Evolutionary conservation across 106 monocot species (phyloP).

Genomic region (Phalaenopsis equestris): DNA sequence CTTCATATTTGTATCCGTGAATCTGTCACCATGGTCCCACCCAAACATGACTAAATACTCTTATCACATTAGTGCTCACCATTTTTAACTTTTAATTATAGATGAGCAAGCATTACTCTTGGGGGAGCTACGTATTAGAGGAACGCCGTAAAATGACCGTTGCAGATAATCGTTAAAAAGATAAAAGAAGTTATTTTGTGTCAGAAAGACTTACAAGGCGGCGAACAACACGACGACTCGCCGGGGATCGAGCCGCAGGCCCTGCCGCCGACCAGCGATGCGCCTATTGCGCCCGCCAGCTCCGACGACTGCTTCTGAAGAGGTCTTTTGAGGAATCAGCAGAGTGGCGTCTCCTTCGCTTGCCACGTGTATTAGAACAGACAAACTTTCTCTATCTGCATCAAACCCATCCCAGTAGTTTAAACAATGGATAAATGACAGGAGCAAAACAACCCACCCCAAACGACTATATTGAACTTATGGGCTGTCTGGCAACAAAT

Average conservation of each 20-base stretch:
- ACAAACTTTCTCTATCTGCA: not conserved
- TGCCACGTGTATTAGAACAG: conserved; percentile 4
- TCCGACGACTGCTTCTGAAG: not conserved
- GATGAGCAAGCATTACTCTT: no score
- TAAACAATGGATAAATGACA: not conserved
- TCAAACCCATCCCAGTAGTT: not conserved
- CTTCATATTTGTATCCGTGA: no score
- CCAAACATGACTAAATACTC: no score
- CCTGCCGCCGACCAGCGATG: not conserved
- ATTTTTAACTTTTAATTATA: no score
- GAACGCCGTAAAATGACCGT: no score
- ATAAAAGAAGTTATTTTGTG: not conserved
- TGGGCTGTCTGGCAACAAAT: no score
- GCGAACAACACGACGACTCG: conserved; percentile 12
- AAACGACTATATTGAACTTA: no score
- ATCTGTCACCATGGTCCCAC: no score
- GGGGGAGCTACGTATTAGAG: no score
- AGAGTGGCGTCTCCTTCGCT: not conserved
- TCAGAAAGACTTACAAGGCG: conserved; percentile 5
- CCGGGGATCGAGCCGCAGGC: conserved; percentile 11
- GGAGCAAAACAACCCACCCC: not conserved
- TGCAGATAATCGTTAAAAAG: no score
- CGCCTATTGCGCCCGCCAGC: not conserved
- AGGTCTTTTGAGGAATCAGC: not conserved
- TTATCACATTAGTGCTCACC: no score